Evolutionary conservation across 2,329 filamentous ascomycete genomes (phyloP), one percentile per base, ranked within the genome.

Genomic region (Trichocomaceae sp.): DNA sequence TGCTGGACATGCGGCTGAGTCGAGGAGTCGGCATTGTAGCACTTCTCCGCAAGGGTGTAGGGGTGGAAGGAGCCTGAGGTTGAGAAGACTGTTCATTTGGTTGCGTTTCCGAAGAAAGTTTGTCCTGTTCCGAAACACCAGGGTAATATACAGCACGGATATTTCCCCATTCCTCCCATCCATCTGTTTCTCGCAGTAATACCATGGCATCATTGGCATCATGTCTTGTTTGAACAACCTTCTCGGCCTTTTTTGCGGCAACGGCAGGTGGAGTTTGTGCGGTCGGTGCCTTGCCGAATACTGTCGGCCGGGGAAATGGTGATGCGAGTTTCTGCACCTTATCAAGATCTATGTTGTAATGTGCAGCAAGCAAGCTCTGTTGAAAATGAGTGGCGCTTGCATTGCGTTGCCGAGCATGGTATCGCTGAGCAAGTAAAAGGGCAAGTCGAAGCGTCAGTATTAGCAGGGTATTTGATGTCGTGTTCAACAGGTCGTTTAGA

Each of bases 401-500:
- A 47, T 80, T 77, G 23, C 90, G 84, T 71, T 91, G 90, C 58
- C 93, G 85, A 17, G 90, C 90, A 70, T 95, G 87, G 63, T 96
- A 99, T 63, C 93, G 84, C 72, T 96, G 89, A 12, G 93, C 92
- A 58, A 99, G 79, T 68, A 92, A 88, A 41, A 92, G 84, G 29
- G 86, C 85, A 57, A 99, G 83, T 59, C 88, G 84, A 42, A 99
- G 80, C 8, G 90, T 87, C 29, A 82, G 81, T 65, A 87, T 84
- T 52, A 99, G 79, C 48, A 99, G 79, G 26, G 84, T 82, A 55
- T 92, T 79, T 22, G 87, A 91, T 2, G 89, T 92, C 45, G 88
- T 92, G 71, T 96, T 89, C 57, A 99, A 81, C 41, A 99, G 80
- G 67, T 91, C 86, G 68, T 92, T 93, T 58, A 99, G 77, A 64